Evolutionary conservation across 176 grass and related monocot species (phyloP).

Genomic region (Raddia distichophylla): DNA sequence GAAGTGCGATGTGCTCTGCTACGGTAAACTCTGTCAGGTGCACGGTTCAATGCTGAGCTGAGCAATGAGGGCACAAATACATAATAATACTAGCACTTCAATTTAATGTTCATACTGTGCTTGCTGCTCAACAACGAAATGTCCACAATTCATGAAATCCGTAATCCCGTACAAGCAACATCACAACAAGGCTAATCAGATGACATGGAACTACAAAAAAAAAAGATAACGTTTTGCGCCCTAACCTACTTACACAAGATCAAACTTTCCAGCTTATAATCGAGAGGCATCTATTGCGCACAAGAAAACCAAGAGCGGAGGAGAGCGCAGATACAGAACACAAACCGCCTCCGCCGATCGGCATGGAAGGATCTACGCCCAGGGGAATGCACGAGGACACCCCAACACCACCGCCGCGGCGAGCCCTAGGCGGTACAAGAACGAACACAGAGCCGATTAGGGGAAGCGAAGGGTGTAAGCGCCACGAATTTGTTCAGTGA

Average conservation of each 20-base stretch:
- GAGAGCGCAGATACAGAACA: neutral
- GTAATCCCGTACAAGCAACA: neutral
- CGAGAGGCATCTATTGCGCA: neutral
- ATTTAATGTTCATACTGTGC: neutral
- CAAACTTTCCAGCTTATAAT: neutral
- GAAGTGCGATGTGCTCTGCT: neutral
- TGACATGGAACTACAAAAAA: neutral
- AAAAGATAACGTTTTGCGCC: neutral
- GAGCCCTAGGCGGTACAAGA: neutral
- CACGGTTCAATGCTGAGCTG: constrained; percentile 11
- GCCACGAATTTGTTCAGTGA: neutral
- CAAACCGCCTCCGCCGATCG: constrained; percentile 40
- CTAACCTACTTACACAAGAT: neutral
- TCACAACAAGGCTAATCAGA: neutral
- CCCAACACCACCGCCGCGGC: constrained; percentile 29
- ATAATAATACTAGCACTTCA: neutral
- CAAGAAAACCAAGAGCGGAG: neutral
- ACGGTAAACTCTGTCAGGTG: neutral
- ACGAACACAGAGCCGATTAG: neutral
- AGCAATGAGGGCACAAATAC: neutral
- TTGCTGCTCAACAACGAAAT: neutral
- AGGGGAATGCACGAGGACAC: neutral
- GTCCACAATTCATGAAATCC: neutral
- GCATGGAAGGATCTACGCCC: constrained; percentile 19
- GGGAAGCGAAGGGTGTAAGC: neutral